Evolutionary conservation across 148 eudicot species (phyloP).

Genomic region (Tetragonia tetragonoides): DNA sequence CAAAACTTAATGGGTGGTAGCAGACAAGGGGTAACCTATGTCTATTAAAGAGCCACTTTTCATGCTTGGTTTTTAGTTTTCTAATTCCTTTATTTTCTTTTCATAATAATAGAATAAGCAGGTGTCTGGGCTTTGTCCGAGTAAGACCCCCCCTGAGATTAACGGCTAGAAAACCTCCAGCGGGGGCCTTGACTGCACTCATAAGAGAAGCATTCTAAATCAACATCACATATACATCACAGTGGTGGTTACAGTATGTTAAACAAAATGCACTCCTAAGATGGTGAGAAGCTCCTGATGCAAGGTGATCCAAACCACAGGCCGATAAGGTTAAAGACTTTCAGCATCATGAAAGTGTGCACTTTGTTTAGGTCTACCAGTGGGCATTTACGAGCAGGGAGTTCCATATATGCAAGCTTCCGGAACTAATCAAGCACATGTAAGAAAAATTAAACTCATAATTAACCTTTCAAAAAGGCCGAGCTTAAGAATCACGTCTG

Average conservation of each 20-base stretch:
- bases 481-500: constrained; percentile 94
- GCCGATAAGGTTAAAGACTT: too few species aligned
- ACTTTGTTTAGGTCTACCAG: not conserved
- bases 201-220: not conserved
- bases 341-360: not conserved
- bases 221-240: not conserved
- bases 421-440: not conserved
- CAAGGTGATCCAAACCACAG: not conserved
- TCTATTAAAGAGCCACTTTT: too few species aligned
- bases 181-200: too few species aligned
- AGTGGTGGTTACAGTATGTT: not conserved
- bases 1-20: too few species aligned
- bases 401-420: not conserved
- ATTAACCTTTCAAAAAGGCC: constrained; percentile 92
- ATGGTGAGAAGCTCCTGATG: not conserved
- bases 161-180: too few species aligned
- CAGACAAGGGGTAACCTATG: too few species aligned
- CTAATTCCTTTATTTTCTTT: too few species aligned
- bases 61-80: too few species aligned
- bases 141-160: too few species aligned
- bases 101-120: too few species aligned
- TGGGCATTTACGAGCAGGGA: not conserved
- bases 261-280: not conserved
- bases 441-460: not conserved
- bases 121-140: too few species aligned